A percentile compares a stretch with the other conserved stretches of the same genome.
Conservation (phyloP, 106 monocot genomes). For the Phalaenopsis equestris region DNA sequence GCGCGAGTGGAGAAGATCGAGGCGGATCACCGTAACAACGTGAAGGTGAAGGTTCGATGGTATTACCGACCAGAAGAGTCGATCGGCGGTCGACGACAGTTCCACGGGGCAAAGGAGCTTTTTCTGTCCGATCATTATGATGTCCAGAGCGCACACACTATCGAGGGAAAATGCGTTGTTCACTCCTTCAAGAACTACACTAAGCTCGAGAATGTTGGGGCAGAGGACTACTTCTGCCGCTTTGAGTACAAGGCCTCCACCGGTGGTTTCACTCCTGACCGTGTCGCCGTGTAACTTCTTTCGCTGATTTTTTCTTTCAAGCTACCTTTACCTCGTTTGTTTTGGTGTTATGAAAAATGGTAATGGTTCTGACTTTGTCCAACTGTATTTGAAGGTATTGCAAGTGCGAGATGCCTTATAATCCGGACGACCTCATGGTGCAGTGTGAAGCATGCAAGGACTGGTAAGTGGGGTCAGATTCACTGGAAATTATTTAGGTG, state of each 20-base stretch:
- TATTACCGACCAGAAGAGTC: slow-evolving; percentile 19
- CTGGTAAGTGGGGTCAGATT: slow-evolving; percentile 16
- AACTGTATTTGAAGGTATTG: slow-evolving; percentile 15
- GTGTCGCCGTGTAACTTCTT: slow-evolving; percentile 9
- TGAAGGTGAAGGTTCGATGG: slow-evolving; percentile 16
- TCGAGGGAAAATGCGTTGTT: slow-evolving; percentile 15
- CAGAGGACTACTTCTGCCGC: slow-evolving; percentile 15
- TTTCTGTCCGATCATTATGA: slow-evolving; percentile 17
- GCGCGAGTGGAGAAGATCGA: slow-evolving; percentile 18
- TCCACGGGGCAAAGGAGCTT: slow-evolving; percentile 17
- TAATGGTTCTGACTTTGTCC: neutral
- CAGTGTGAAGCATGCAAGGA: slow-evolving; percentile 37
- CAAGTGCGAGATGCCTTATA: slow-evolving; percentile 23
- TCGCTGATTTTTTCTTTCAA: neutral
- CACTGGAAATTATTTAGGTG: neutral
- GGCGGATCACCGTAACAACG: slow-evolving; percentile 13
- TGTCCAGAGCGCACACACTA: slow-evolving; percentile 18
- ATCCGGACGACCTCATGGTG: slow-evolving; percentile 22
- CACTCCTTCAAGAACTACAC: slow-evolving; percentile 16
- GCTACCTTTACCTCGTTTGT: neutral
- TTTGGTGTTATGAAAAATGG: neutral
- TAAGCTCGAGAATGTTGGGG: slow-evolving; percentile 10
- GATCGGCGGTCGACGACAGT: slow-evolving; percentile 12
- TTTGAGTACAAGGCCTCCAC: slow-evolving; percentile 22
- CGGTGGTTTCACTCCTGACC: slow-evolving; percentile 14